Conservation (phyloP, 2,329 filamentous ascomycete species). For the Neonectria hederae region DNA sequence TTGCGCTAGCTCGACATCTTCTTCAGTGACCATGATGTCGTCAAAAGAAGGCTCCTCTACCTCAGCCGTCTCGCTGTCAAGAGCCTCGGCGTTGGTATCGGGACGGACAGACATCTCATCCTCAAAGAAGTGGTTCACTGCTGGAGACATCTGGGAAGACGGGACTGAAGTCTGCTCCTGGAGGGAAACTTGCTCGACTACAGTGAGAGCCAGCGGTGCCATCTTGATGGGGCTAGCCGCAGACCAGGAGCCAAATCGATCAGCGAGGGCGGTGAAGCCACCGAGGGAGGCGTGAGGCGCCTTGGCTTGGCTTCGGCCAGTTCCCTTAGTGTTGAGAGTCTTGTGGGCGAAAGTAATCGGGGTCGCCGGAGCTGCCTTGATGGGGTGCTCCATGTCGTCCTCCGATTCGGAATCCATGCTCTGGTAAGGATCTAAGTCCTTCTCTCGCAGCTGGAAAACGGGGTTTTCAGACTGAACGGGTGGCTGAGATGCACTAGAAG, state of each 20-base stretch:
- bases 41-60: slow-evolving; percentile 51
- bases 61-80: slow-evolving; percentile 31
- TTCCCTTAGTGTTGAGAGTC: slow-evolving; percentile 32
- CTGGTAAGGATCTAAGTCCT: slow-evolving; percentile 57
- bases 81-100: slow-evolving; percentile 35
- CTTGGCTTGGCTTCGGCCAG: slow-evolving; percentile 20
- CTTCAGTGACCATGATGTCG: slow-evolving; percentile 59
- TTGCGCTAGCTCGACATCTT: slow-evolving; percentile 66
- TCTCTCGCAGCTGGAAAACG: slow-evolving; percentile 55
- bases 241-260: slow-evolving; percentile 70
- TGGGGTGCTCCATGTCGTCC: slow-evolving; percentile 54
- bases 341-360: slow-evolving; percentile 49
- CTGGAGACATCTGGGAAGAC: slow-evolving; percentile 43
- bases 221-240: slow-evolving; percentile 60
- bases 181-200: slow-evolving; percentile 36
- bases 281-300: slow-evolving; percentile 45
- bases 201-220: slow-evolving; percentile 32
- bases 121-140: slow-evolving; percentile 63
- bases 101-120: slow-evolving; percentile 63
- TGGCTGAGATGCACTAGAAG: slow-evolving; percentile 23
- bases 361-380: slow-evolving; percentile 51
- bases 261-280: slow-evolving; percentile 72
- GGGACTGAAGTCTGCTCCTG: slow-evolving; percentile 4
- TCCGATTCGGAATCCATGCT: slow-evolving; percentile 63
- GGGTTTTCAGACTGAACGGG: slow-evolving; percentile 34